phyloP scores from a whole-genome alignment of 169 alveolate species.

The Eimeria maxima region DNA sequence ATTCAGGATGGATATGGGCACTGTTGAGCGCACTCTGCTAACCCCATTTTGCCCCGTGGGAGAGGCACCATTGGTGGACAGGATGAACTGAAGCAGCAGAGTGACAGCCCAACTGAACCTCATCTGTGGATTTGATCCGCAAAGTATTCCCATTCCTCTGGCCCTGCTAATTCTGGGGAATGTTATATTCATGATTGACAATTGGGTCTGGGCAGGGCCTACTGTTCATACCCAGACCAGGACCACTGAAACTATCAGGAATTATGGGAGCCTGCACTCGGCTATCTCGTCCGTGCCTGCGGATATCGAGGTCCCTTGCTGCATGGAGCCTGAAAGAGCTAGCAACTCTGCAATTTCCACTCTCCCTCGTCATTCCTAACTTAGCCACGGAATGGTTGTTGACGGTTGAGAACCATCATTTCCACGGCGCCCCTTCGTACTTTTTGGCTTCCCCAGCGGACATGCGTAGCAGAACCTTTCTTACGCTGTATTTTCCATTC shows the following conservation, averaged over 20 bases:
- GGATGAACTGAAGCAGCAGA: conserved; percentile 16
- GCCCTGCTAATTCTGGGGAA: background rate
- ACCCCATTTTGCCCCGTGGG: background rate
- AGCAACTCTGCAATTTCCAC: background rate
- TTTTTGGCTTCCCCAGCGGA: background rate
- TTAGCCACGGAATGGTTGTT: background rate
- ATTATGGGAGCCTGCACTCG: background rate
- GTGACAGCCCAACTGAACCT: conserved; percentile 50
- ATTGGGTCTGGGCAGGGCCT: background rate
- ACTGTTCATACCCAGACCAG: background rate
- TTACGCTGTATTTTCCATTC: background rate
- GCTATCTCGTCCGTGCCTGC: background rate
- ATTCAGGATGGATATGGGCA: background rate
- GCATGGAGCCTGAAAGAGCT: background rate
- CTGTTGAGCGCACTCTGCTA: background rate
- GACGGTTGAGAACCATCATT: background rate
- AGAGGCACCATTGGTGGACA: background rate
- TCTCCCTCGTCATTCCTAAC: conserved; percentile 12
- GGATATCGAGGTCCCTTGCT: background rate
- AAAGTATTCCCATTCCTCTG: conserved; percentile 6
- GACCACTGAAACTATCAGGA: background rate
- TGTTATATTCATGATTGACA: background rate
- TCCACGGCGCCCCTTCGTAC: background rate
- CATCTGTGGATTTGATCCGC: background rate
- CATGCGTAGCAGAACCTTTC: background rate